A percentile compares a stretch with the other conserved stretches of the same genome.
phyloP scores from a whole-genome alignment of 2,329 filamentous ascomycete species.

The Elsinoe perseae region DNA sequence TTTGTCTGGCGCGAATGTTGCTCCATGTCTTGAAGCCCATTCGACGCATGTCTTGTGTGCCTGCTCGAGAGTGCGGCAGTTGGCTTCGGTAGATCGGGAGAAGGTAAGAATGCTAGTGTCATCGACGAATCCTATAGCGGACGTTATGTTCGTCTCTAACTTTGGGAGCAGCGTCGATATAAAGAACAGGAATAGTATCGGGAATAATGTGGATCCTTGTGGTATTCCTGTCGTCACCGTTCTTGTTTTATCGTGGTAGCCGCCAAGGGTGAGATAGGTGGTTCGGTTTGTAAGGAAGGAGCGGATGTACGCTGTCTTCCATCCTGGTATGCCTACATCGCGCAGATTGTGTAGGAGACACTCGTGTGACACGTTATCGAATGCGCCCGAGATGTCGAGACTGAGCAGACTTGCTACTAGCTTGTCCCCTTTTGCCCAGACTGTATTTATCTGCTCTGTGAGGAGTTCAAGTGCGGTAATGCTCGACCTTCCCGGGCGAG shows the following conservation, averaged over 20 bases:
- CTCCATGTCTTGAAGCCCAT: constrained; percentile 22
- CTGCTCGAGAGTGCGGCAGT: constrained; percentile 17
- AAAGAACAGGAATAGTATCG: constrained; percentile 31
- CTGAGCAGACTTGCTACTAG: constrained; percentile 27
- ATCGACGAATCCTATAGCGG: constrained; percentile 24
- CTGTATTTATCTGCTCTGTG: constrained; percentile 23
- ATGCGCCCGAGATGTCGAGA: constrained; percentile 29
- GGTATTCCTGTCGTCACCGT: constrained; percentile 25
- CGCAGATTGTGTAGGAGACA: constrained; percentile 30
- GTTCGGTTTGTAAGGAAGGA: constrained; percentile 24
- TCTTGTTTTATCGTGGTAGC: constrained; percentile 19
- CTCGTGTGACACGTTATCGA: constrained; percentile 32
- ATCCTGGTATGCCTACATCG: constrained; percentile 25
- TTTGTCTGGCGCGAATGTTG: constrained; percentile 26
- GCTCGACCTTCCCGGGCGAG: constrained; percentile 23
- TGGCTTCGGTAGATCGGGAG: not conserved
- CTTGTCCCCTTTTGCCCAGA: constrained; percentile 20
- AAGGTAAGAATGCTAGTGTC: constrained; percentile 22
- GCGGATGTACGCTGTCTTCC: constrained; percentile 23
- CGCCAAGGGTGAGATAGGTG: constrained; percentile 20
- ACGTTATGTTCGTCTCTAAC: constrained; percentile 18
- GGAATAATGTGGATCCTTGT: constrained; percentile 27
- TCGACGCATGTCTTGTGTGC: constrained; percentile 23
- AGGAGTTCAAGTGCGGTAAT: constrained; percentile 27
- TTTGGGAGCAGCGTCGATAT: constrained; percentile 26